phyloP scores from a whole-genome alignment of 2,329 filamentous ascomycete species.

The Fusarium hainanense region DNA sequence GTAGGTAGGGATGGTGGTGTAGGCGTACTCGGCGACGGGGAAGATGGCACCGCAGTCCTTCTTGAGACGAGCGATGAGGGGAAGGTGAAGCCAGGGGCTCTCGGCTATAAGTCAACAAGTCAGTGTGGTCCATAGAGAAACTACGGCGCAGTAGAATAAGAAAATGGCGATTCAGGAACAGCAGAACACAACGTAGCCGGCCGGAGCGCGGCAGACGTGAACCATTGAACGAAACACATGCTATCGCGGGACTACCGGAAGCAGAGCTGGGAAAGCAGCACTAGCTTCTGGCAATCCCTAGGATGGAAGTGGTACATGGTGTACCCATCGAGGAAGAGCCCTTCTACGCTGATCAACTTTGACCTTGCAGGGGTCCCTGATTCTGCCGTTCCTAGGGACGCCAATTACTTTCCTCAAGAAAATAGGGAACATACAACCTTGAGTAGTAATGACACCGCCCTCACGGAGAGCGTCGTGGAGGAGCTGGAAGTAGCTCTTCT shows the following conservation, averaged over 20 bases:
- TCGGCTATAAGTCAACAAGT: conserved; percentile 72
- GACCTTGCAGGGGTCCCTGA: conserved; percentile 38
- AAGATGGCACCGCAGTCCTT: conserved; percentile 97
- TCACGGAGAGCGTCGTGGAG: conserved; percentile 89
- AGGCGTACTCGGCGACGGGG: conserved; percentile 97
- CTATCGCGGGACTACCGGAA: conserved; percentile 54
- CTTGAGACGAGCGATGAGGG: conserved; percentile 93
- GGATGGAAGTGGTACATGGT: conserved; percentile 44
- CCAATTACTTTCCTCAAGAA: conserved; percentile 55
- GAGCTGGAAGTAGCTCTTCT: conserved; percentile 99
- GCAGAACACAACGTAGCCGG: conserved; percentile 23
- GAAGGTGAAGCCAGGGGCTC: conserved; percentile 99
- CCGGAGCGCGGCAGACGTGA: conserved; percentile 24
- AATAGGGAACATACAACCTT: conserved; percentile 98
- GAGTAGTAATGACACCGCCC: conserved; percentile 98
- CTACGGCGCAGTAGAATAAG: conserved; percentile 23
- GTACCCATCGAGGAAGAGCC: conserved; percentile 45
- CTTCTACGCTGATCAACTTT: conserved; percentile 33
- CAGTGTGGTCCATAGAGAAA: conserved; percentile 25
- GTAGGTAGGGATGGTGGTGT: conserved; percentile 99
- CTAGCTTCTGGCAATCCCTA: conserved; percentile 54
- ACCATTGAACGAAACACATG: conserved; percentile 32
- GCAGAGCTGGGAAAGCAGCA: conserved; percentile 53
- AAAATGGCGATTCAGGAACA: conserved; percentile 37
- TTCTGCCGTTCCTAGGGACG: conserved; percentile 51